Percentiles rank a stretch among this genome's conserved stretches.
These are phyloP conservation scores for Glomus cerebriforme DNA, from an alignment of 192 early-diverging fungal species.

Conservation along the genomic window DNA sequence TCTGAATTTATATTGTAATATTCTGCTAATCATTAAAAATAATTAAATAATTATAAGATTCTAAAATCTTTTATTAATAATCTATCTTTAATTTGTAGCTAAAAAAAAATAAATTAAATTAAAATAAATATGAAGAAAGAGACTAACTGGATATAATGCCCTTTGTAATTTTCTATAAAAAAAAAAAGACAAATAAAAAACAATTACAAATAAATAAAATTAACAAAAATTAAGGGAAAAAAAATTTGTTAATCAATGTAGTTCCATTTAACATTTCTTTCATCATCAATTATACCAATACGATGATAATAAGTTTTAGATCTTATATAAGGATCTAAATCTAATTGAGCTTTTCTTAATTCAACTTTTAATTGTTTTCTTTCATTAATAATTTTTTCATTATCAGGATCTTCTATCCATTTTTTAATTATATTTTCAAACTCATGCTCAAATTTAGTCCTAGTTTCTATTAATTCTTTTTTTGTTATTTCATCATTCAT, in stretches of 20 bases:
- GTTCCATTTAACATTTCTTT: constrained; percentile 34
- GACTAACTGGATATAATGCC: too few species aligned
- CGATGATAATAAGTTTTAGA: constrained; percentile 45
- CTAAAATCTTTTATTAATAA: too few species aligned
- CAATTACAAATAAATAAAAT: too few species aligned
- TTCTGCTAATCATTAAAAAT: too few species aligned
- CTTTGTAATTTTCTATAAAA: too few species aligned
- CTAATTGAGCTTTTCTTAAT: constrained; percentile 49
- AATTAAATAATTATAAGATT: too few species aligned
- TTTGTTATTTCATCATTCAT: constrained; percentile 51
- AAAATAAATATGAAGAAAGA: too few species aligned
- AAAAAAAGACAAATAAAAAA: too few species aligned
- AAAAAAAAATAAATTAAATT: too few species aligned
- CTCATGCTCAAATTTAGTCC: constrained; percentile 37
- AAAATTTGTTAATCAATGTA: neutral
- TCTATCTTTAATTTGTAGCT: too few species aligned
- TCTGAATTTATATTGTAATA: too few species aligned
- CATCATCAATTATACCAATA: constrained; percentile 37
- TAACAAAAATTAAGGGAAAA: neutral
- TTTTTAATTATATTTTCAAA: constrained; percentile 50
- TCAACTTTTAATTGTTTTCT: constrained; percentile 44
- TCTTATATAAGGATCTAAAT: constrained; percentile 50
- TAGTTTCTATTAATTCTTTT: constrained; percentile 37
- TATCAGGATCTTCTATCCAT: constrained; percentile 48
- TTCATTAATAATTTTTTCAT: constrained; percentile 37